A percentile compares a stretch with the other conserved stretches of the same genome.
These are phyloP conservation scores for Triangularia setosa DNA, from an alignment of 2,329 filamentous ascomycete genomes.

Conservation along the genomic window DNA sequence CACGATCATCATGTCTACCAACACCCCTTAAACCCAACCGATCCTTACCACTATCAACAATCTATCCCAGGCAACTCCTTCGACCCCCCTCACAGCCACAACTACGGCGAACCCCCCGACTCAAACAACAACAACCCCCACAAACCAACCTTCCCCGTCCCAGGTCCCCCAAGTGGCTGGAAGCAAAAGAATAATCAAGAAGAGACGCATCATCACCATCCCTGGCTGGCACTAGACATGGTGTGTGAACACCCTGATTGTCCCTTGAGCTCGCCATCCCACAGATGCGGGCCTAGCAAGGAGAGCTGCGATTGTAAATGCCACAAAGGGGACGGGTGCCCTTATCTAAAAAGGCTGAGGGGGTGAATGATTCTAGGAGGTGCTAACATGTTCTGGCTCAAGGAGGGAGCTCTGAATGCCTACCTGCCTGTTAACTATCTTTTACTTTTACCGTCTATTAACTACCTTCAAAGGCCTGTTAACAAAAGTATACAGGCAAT, in stretches of 20 bases:
- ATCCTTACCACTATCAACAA: not conserved
- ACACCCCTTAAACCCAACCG: not conserved
- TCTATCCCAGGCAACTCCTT: not conserved
- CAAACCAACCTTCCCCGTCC: constrained; percentile 11
- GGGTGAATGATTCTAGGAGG: no score
- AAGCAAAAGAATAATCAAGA: not conserved
- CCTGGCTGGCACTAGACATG: constrained; percentile 16
- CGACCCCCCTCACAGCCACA: not conserved
- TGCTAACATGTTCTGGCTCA: no score
- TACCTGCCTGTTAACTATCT: no score
- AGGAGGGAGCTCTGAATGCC: no score
- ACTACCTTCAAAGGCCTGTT: no score
- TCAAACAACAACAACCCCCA: not conserved
- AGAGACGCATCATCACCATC: constrained; percentile 17
- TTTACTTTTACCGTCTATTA: no score
- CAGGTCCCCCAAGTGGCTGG: not conserved
- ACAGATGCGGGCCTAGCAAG: constrained; percentile 1
- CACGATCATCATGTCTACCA: not conserved
- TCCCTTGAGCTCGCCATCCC: not conserved
- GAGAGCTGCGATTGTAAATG: constrained; percentile 7
- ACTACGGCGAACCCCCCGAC: not conserved
- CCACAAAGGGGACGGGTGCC: not conserved
- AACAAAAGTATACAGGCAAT: no score
- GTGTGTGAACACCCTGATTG: constrained; percentile 17
- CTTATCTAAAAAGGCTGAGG: not conserved